Conservation (phyloP, 2,329 filamentous ascomycete species). For the Acrocalymma vagum region DNA sequence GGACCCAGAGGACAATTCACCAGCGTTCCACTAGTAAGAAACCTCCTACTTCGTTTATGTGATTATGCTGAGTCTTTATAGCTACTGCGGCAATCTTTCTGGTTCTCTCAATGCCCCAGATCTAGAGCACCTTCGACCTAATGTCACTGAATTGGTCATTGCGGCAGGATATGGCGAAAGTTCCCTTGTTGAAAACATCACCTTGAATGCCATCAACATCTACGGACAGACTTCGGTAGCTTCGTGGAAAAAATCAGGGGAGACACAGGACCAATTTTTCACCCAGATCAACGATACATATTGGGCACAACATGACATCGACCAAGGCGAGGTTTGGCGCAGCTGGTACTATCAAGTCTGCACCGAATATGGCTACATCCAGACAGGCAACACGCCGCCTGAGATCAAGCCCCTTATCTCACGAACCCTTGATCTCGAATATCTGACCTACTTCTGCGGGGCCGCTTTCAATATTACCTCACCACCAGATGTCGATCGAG, state of each 20-base stretch:
- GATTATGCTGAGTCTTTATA: slow-evolving; percentile 15
- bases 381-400: slow-evolving; percentile 74
- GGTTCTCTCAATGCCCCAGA: slow-evolving; percentile 54
- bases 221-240: slow-evolving; percentile 55
- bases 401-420: slow-evolving; percentile 75
- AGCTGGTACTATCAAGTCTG: slow-evolving; percentile 66
- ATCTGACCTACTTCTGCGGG: slow-evolving; percentile 68
- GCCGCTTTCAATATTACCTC: slow-evolving; percentile 74
- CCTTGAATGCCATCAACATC: slow-evolving; percentile 67
- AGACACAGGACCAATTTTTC: slow-evolving; percentile 62
- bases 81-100: slow-evolving; percentile 65
- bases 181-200: slow-evolving; percentile 54
- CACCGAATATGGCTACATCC: slow-evolving; percentile 75
- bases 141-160: slow-evolving; percentile 55
- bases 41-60: not conserved
- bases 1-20: slow-evolving; percentile 63
- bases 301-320: slow-evolving; percentile 55
- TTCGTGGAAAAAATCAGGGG: slow-evolving; percentile 43
- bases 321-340: slow-evolving; percentile 51
- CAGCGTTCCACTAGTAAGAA: slow-evolving; percentile 57
- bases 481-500: slow-evolving; percentile 68
- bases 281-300: slow-evolving; percentile 56
- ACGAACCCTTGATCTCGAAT: slow-evolving; percentile 71
- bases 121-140: slow-evolving; percentile 46
- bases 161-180: slow-evolving; percentile 59